Conservation (phyloP, 2,329 filamentous ascomycete genomes). For the Cercospora zeae-maydis region DNA sequence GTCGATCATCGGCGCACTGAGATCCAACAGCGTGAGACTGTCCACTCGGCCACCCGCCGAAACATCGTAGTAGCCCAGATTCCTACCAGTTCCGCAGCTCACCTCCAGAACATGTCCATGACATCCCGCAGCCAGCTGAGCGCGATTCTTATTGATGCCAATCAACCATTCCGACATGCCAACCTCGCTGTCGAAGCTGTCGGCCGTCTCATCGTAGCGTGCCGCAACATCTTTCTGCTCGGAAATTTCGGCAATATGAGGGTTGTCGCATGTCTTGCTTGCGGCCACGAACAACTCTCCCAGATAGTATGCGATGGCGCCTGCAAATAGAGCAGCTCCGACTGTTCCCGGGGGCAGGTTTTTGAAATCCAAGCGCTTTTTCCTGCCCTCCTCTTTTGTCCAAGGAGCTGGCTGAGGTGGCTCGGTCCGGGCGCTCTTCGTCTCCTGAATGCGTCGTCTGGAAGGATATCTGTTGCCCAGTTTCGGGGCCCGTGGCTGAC, state of each 20-base stretch:
- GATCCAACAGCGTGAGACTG: conserved; percentile 48
- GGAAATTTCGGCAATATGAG: conserved; percentile 24
- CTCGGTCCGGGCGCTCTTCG: not conserved
- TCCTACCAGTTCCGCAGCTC: conserved; percentile 49
- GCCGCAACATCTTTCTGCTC: conserved; percentile 42
- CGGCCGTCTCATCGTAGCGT: conserved; percentile 46
- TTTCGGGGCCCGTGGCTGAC: not conserved
- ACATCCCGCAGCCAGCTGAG: conserved; percentile 41
- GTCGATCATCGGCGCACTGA: conserved; percentile 48
- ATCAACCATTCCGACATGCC: conserved; percentile 43
- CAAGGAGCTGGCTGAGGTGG: not conserved
- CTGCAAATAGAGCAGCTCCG: conserved; percentile 18
- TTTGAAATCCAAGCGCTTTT: conserved; percentile 4
- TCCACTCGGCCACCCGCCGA: conserved; percentile 30
- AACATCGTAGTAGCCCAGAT: conserved; percentile 44
- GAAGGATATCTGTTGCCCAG: not conserved
- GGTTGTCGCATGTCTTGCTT: conserved; percentile 26
- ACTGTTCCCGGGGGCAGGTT: conserved; percentile 8
- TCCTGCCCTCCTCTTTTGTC: not conserved
- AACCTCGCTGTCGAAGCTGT: conserved; percentile 48
- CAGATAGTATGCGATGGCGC: conserved; percentile 42
- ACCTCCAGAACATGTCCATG: conserved; percentile 49
- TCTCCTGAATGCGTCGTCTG: not conserved
- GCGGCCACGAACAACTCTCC: conserved; percentile 38
- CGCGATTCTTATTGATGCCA: conserved; percentile 41